Percentiles rank a stretch among this genome's conserved stretches.
Conservation (phyloP, 371 early-diverging fungal species). For the Conidiobolus coronatus region DNA sequence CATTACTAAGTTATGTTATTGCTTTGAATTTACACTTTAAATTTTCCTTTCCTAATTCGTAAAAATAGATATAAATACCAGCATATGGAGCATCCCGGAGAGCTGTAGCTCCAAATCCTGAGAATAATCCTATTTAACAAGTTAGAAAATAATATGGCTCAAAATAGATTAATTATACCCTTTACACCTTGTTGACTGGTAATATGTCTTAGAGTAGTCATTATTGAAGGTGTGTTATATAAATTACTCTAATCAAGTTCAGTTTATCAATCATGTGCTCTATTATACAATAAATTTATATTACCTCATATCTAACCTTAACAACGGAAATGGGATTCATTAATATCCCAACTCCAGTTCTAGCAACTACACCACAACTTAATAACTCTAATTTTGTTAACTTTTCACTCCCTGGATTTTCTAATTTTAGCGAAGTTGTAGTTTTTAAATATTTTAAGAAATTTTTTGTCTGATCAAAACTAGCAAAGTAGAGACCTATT, state of each 20-base stretch:
- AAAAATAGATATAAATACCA: slow-evolving; percentile 83
- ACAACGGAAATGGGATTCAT: slow-evolving; percentile 89
- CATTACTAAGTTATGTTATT: neutral
- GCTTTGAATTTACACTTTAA: slow-evolving; percentile 16
- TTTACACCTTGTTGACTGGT: slow-evolving; percentile 25
- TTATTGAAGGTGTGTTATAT: slow-evolving; percentile 19
- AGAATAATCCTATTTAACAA: slow-evolving; percentile 40
- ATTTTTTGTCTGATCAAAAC: slow-evolving; percentile 15
- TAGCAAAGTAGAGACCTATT: slow-evolving; percentile 52
- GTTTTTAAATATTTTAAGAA: slow-evolving; percentile 11
- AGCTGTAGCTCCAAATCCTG: slow-evolving; percentile 76
- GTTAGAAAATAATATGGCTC: neutral
- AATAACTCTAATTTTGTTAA: slow-evolving; percentile 34
- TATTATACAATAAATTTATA: neutral
- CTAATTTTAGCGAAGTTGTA: slow-evolving; percentile 8
- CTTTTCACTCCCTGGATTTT: slow-evolving; percentile 8
- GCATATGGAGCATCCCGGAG: slow-evolving; percentile 89
- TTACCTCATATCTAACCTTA: slow-evolving; percentile 79
- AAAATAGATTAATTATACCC: slow-evolving; percentile 12
- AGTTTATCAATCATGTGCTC: no score
- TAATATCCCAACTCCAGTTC: slow-evolving; percentile 62
- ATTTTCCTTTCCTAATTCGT: slow-evolving; percentile 42
- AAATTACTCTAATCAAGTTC: slow-evolving; percentile 1
- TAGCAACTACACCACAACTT: slow-evolving; percentile 53
- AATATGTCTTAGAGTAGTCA: slow-evolving; percentile 17